Conservation (phyloP, 2,329 filamentous ascomycete species). For the Penicillium concentricum region DNA sequence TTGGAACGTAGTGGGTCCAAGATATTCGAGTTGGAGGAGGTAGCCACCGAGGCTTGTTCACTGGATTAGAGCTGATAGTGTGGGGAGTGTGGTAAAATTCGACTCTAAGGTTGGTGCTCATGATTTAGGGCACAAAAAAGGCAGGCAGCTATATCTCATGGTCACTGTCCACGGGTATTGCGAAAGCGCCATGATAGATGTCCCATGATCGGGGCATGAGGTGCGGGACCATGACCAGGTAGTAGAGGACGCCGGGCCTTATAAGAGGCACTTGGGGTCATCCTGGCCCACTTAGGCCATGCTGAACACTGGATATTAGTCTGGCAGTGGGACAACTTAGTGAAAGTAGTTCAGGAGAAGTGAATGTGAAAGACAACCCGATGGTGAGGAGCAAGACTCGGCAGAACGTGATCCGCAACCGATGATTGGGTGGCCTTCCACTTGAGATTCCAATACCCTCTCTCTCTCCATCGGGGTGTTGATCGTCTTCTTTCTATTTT, state of each 20-base stretch:
- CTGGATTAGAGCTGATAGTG: neutral
- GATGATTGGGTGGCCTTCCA: slow-evolving; percentile 25
- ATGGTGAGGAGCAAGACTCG: neutral
- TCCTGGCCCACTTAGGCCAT: neutral
- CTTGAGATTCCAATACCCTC: slow-evolving; percentile 18
- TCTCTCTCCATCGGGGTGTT: slow-evolving; percentile 7
- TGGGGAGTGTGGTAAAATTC: neutral
- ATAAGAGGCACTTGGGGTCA: neutral
- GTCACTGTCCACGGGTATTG: neutral
- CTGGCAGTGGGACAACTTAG: neutral
- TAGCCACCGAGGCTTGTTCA: neutral
- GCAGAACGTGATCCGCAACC: slow-evolving; percentile 25
- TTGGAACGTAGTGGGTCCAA: slow-evolving; percentile 21
- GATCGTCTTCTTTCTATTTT: slow-evolving; percentile 8
- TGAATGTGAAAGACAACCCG: neutral
- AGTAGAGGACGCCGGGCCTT: neutral
- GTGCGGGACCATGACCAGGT: slow-evolving; percentile 17
- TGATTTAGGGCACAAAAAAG: too few relatives aligned
- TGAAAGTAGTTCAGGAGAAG: neutral
- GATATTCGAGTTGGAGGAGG: slow-evolving; percentile 2
- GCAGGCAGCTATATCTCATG: slow-evolving; percentile 1
- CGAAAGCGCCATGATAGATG: neutral
- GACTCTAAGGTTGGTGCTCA: neutral
- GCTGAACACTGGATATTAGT: neutral
- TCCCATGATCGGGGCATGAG: slow-evolving; percentile 24